A percentile compares a stretch with the other conserved stretches of the same genome.
Conservation (phyloP, 2,329 filamentous ascomycete species). For the Trematosphaeria pertusa region DNA sequence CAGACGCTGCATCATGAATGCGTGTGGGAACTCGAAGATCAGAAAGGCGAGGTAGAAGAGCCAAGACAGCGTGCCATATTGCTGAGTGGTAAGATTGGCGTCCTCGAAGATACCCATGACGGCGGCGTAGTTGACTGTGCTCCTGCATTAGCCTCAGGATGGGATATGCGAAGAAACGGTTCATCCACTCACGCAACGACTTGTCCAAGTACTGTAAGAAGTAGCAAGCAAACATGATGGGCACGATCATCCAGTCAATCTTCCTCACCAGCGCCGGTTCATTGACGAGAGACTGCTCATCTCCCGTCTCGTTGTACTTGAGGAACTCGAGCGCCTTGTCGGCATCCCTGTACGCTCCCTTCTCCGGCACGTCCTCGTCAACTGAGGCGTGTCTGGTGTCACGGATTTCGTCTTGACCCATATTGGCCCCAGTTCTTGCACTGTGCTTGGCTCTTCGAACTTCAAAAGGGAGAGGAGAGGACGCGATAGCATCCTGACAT, state of each 20-base stretch:
- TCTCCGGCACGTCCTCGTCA: conserved; percentile 13
- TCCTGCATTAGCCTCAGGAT: background rate
- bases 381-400: conserved; percentile 1
- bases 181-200: conserved; percentile 17
- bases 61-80: conserved; percentile 65
- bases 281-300: conserved; percentile 15
- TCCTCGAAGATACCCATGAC: conserved; percentile 70
- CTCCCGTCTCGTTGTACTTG: conserved; percentile 16
- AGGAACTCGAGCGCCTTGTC: conserved; percentile 28
- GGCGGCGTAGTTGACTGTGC: conserved; percentile 54
- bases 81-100: conserved; percentile 61
- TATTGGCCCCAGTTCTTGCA: background rate
- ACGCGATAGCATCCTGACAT: background rate
- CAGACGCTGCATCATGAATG: conserved; percentile 34
- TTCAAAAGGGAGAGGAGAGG: too few relatives aligned
- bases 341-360: conserved; percentile 14
- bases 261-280: conserved; percentile 20
- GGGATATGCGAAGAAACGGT: background rate
- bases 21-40: conserved; percentile 24
- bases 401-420: conserved; percentile 17
- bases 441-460: background rate
- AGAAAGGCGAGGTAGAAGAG: conserved; percentile 53
- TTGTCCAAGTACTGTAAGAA: conserved; percentile 32
- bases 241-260: conserved; percentile 32
- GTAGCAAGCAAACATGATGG: conserved; percentile 31